A percentile compares a stretch with the other conserved stretches of the same genome.
Conservation (phyloP, 2,329 filamentous ascomycete species). For the Ophiostoma ulmi region DNA sequence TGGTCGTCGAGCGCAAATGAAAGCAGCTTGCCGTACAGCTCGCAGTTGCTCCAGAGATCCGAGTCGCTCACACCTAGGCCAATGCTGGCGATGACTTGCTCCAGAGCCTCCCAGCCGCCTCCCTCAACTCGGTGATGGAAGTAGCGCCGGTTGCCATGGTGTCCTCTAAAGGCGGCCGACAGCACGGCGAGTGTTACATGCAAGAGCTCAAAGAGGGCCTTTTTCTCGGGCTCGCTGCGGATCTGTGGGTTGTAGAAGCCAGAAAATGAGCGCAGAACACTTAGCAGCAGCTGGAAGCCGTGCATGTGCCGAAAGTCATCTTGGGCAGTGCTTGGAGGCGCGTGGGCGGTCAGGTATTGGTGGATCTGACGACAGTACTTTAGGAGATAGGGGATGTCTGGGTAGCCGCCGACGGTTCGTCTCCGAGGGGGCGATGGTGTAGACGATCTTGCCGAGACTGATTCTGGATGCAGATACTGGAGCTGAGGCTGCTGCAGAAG, state of each 20-base stretch:
- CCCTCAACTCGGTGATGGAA: constrained; percentile 71
- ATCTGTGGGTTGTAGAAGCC: constrained; percentile 69
- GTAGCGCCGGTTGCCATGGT: constrained; percentile 82
- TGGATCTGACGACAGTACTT: constrained; percentile 60
- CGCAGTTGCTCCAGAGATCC: constrained; percentile 62
- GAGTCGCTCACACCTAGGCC: constrained; percentile 60
- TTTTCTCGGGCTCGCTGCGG: constrained; percentile 57
- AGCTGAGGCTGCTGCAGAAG: constrained; percentile 10
- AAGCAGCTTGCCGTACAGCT: constrained; percentile 77
- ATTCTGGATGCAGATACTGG: background rate
- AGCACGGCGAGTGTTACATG: constrained; percentile 69
- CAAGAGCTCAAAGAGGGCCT: constrained; percentile 62
- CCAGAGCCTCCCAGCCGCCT: constrained; percentile 72
- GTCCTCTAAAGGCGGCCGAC: constrained; percentile 67
- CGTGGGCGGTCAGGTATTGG: constrained; percentile 51
- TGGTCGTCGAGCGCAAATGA: constrained; percentile 77
- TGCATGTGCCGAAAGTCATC: constrained; percentile 77
- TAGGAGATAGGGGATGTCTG: constrained; percentile 45
- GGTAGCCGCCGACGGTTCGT: constrained; percentile 38
- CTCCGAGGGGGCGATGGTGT: constrained; percentile 29
- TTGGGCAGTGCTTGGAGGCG: constrained; percentile 51
- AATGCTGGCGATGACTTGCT: constrained; percentile 65
- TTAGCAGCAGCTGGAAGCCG: constrained; percentile 71
- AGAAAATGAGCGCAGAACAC: constrained; percentile 63
- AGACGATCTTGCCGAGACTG: background rate